Evolutionary conservation across 1,284 basidiomycete species (phyloP).

Genomic region (Puccinia polysora): DNA sequence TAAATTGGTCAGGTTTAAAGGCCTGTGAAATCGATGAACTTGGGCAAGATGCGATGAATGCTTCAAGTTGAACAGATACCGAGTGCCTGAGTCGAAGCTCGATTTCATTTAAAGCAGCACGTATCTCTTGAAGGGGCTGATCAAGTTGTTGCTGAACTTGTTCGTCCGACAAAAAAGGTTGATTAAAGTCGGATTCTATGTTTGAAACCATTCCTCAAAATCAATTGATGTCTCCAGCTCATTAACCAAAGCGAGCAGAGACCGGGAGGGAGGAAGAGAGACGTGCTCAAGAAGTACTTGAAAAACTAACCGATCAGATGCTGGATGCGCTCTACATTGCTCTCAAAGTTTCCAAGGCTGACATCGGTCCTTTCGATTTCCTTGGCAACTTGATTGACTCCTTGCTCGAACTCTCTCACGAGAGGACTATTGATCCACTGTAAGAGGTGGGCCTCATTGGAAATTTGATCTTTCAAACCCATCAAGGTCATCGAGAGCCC

Average conservation of each 20-base stretch:
- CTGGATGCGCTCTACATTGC: neutral
- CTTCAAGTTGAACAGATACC: slow-evolving; percentile 13
- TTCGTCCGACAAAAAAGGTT: slow-evolving; percentile 11
- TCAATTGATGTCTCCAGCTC: neutral
- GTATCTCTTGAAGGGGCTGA: slow-evolving; percentile 11
- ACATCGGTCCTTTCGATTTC: slow-evolving; percentile 3
- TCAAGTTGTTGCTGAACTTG: slow-evolving; percentile 14
- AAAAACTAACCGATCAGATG: slow-evolving; percentile 27
- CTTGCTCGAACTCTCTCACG: slow-evolving; percentile 8
- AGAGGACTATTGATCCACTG: slow-evolving; percentile 20
- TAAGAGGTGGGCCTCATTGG: slow-evolving; percentile 25
- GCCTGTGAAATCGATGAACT: slow-evolving; percentile 19
- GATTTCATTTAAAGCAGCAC: slow-evolving; percentile 8
- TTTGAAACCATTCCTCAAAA: neutral
- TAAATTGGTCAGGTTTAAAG: slow-evolving; percentile 40
- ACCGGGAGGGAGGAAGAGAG: neutral
- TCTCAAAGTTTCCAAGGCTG: slow-evolving; percentile 8
- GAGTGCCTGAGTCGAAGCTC: slow-evolving; percentile 12
- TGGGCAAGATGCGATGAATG: slow-evolving; percentile 34
- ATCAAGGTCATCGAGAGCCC: slow-evolving; percentile 32
- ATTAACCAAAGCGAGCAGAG: neutral
- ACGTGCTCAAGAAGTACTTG: neutral
- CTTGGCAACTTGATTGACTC: slow-evolving; percentile 11
- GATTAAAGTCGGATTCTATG: slow-evolving; percentile 10
- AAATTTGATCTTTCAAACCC: slow-evolving; percentile 31